Percentiles rank a stretch among this genome's conserved stretches.
phyloP scores from a whole-genome alignment of 108 stramenopile genomes.

The Aureococcus anophagefferens region DNA sequence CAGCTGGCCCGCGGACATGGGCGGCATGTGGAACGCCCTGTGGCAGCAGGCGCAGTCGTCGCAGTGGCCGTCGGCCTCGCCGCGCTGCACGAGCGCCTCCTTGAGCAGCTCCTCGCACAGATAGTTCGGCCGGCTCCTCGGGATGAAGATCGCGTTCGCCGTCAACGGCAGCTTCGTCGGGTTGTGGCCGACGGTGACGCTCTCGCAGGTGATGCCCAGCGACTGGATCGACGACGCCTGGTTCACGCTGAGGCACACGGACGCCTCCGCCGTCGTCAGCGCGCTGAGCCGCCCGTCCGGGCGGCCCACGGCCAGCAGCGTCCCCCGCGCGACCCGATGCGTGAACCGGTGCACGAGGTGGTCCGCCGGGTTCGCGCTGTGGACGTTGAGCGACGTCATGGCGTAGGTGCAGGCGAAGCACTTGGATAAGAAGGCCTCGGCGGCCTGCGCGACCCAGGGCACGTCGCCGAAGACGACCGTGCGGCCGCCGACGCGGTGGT shows the following conservation, averaged over 20 bases:
- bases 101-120: too few species aligned
- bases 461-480: conserved; percentile 71
- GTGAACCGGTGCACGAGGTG: conserved; percentile 70
- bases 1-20: too few species aligned
- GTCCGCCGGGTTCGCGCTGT: conserved; percentile 58
- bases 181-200: conserved; percentile 72
- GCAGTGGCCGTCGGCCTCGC: too few species aligned
- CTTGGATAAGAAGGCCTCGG: conserved; percentile 66
- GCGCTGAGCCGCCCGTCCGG: conserved; percentile 72
- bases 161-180: conserved; percentile 51
- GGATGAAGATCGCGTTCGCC: conserved; percentile 35
- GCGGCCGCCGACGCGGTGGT: conserved; percentile 62
- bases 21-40: too few species aligned
- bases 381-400: conserved; percentile 57
- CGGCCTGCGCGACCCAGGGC: conserved; percentile 59
- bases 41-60: too few species aligned
- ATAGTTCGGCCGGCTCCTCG: too few species aligned
- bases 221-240: conserved; percentile 64
- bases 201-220: conserved; percentile 55
- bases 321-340: conserved; percentile 62
- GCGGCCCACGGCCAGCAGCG: conserved; percentile 60
- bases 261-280: conserved; percentile 54
- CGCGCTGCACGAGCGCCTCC: too few species aligned
- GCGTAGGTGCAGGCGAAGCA: conserved; percentile 62
- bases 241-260: conserved; percentile 60